These are phyloP conservation scores for Artemisia annua DNA, from an alignment of 129 eudicot genomes.

Conservation along the genomic window DNA sequence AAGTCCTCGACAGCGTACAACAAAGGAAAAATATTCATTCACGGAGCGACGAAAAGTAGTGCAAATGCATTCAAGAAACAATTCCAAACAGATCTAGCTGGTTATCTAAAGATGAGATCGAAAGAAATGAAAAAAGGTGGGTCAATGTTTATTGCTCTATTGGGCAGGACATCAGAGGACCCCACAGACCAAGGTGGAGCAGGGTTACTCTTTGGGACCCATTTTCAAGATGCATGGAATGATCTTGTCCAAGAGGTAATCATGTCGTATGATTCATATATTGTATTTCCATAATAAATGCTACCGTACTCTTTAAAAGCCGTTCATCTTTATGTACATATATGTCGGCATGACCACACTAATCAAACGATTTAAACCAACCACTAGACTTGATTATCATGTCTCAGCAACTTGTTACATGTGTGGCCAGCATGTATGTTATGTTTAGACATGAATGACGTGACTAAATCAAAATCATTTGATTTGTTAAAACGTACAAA, in stretches of 20 bases:
- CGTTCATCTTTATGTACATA: not conserved
- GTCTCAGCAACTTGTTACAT: too few species aligned
- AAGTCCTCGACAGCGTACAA: conserved; percentile 71
- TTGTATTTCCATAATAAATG: not conserved
- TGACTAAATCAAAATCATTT: not conserved
- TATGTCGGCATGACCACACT: conserved; percentile 28
- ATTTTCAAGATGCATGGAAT: conserved; percentile 98
- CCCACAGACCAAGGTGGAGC: conserved; percentile 98
- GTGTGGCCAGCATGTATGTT: too few species aligned
- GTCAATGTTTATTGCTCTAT: conserved; percentile 81
- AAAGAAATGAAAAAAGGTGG: conserved; percentile 78
- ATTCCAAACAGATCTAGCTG: conserved; percentile 65
- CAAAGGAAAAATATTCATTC: conserved; percentile 73
- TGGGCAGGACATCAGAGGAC: conserved; percentile 77
- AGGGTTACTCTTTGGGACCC: conserved; percentile 91
- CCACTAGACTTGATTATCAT: too few species aligned
- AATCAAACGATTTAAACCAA: not conserved
- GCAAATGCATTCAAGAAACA: conserved; percentile 67
- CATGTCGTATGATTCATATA: not conserved
- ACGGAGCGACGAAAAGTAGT: conserved; percentile 63
- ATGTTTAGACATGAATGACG: too few species aligned
- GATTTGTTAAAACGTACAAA: not conserved
- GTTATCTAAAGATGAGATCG: conserved; percentile 62
- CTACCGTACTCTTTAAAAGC: not conserved
- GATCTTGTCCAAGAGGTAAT: conserved; percentile 95